phyloP scores from a whole-genome alignment of 2,329 filamentous ascomycete species.

The Tolypocladium guangdongense region DNA sequence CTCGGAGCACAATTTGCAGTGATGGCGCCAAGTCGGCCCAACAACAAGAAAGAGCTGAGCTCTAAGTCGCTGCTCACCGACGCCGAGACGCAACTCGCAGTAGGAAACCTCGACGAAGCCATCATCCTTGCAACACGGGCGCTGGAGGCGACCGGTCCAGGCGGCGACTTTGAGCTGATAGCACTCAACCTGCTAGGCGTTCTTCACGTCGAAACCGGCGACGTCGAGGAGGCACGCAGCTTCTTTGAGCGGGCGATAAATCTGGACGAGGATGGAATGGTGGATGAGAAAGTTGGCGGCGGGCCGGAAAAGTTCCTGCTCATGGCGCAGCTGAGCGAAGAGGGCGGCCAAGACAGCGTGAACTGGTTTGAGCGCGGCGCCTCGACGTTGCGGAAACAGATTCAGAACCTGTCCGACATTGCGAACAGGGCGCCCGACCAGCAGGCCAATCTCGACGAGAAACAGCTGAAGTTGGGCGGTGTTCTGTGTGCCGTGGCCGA shows the following conservation, averaged over 20 bases:
- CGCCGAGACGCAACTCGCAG: conserved; percentile 29
- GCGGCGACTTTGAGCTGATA: conserved; percentile 44
- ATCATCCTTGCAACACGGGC: conserved; percentile 29
- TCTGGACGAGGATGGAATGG: conserved; percentile 64
- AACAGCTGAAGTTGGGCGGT: conserved; percentile 72
- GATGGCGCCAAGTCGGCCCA: conserved; percentile 32
- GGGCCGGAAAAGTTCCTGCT: conserved; percentile 92
- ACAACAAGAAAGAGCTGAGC: conserved; percentile 20
- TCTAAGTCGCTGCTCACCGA: conserved; percentile 23
- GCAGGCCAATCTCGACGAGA: conserved; percentile 45
- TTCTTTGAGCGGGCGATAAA: conserved; percentile 64
- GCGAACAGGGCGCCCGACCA: conserved; percentile 26
- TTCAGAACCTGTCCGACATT: conserved; percentile 49
- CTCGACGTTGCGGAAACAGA: conserved; percentile 58
- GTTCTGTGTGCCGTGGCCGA: conserved; percentile 91
- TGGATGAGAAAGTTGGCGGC: conserved; percentile 62
- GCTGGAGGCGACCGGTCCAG: conserved; percentile 29
- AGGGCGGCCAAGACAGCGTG: conserved; percentile 56
- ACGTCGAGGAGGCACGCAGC: conserved; percentile 61
- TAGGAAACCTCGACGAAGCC: conserved; percentile 30
- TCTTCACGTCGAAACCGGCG: conserved; percentile 72
- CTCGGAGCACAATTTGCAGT: conserved; percentile 1
- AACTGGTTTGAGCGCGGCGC: conserved; percentile 62
- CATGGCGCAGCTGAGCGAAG: conserved; percentile 77
- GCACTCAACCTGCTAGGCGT: conserved; percentile 71